Evolutionary conservation across 192 early-diverging fungal species (phyloP), one percentile per base, ranked within the genome.

Genomic region (Geranomyces michiganensis): DNA sequence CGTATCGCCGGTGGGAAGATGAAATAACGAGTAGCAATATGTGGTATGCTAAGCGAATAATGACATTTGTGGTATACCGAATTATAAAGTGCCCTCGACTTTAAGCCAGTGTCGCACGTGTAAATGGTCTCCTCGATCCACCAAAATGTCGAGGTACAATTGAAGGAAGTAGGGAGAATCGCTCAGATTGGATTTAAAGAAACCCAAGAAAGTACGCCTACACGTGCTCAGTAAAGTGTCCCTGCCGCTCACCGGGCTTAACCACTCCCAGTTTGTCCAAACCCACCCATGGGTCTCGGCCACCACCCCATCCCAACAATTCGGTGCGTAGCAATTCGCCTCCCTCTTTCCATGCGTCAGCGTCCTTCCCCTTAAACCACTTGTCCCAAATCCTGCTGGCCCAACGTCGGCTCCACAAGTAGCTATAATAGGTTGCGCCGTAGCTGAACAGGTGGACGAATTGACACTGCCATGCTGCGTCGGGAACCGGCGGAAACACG

Each of bases 341-440:
- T 29, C 72, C 77, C 77, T 58, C 87, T 77, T 90, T 87, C 94
- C 58, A 94, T 82, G 65, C 85, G 84, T 2, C 78, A 51, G 91
- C 81, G 17, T 84, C 78, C 36, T 15, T 33, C 7, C 78, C 74
- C n/a, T 76, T 82, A 74, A 97, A 96, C 33, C 86, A 82, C 12
- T 73, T 77, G 46, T 87, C 77, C 88, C 88, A 95, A 24, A 99
- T 84, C 62, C 89, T 85, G 7, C 85, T 82, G 0, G 93, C 94
- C 75, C 96, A 82, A 14, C 90, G 84, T 31, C 94, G 84, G 45
- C 90, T 90, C 88, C 96, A 93, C 24, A 98, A 80, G 69, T 99
- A 99, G n/a, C 90, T 84, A 62, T 98, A 99, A 79, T 99, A 99
- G 8, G 89, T 91, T 10, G 92, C 91, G 19, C 95, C 95, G 68